Evolutionary conservation across 2,329 filamentous ascomycete species (phyloP), one percentile per base, ranked within the genome.

Genomic region (Pleurostoma richardsiae): DNA sequence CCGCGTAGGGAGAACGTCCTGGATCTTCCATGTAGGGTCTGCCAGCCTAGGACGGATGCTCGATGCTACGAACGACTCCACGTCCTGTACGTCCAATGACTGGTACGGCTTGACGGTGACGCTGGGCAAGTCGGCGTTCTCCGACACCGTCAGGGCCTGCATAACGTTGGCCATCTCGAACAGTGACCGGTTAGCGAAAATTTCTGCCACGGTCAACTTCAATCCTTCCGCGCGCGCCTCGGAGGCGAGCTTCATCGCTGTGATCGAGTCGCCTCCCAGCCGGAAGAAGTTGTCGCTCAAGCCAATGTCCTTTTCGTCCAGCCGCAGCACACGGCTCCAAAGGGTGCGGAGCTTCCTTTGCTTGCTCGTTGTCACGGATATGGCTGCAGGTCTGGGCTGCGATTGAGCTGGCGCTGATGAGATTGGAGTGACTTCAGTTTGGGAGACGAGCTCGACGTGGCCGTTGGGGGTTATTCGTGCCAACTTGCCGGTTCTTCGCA

Each of bases 1-100:
- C 0, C 79, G 72, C 1, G 77, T 71, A 3, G 82, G 82, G 3
- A 82, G 67, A 2, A 83, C 71, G 52, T 85, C 76, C 3, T 65
- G 58, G 39, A 86, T 70, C 6, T 67, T 70, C 66, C 75, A 79
- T 28, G 69, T 61, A 7, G 68, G 65, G 48, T 79, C 68, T 6
- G 71, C 69, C 4, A 86, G 70, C 40, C 71, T 69, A 0, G 78
- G 72, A 19, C 67, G 69, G 30, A 85, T 70, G 2, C 63, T 61
- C n/a, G 69, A 64, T 4, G 70, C 63, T 8, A 79, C 57, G 43
- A 80, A 76, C 39, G 59, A 58, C 1, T 70, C 52, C 38, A 59
- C 61, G 51, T 79, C 66, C 1, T 61, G 40, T 1, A 56, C 54
- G 0, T 65, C 65, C 0, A 85, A 60, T 58, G 45, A 70, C n/a